Base-by-base conservation (phyloP, 2,329 filamentous ascomycete genomes). In the Xylariaceae sp. region DNA sequence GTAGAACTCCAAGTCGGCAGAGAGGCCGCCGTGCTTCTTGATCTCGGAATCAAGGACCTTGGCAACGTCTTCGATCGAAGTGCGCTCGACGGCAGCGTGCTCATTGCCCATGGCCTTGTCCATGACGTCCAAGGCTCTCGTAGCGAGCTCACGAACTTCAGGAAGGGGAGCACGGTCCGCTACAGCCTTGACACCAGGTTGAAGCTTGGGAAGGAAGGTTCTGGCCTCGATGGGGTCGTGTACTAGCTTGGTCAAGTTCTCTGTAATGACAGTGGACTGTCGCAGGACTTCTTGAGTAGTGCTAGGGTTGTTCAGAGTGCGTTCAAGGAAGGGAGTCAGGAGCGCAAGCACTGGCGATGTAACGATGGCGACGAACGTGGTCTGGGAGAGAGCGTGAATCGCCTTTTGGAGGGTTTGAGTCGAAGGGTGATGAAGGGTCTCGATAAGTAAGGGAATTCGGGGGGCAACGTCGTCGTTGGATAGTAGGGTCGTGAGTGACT, bases 191-290 rank as follows among this genome's bases (percentile, higher is more conserved):
- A 99, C 89, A 83, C 94, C 94, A 49, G 94, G 94, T 71, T 90
- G 89, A 55, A 99, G 81, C 77, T 96, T 97, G 55, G 94, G 94
- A 72, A 99, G 77, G 82, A 99, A 99, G 58, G 90, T 90, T 66
- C 94, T 85, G 39, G 94, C 94, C 79, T 99, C 94, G 61, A 96
- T 86, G 11, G 94, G 94, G 73, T 88, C 92, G 75, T 99, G 94
- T 34, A 99, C 94, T 37, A 99, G 86, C 80, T 96, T 97, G 62
- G 94, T 99, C 78, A 99, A 80, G 78, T 99, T 99, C 78, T 99
- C 94, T 17, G 94, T 89, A 55, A 99, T 95, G 57, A 99, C 92
- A 35, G 96, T 92, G 2, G 94, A 96, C 77, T 97, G 93, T 62
- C 94, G 88, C 58, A 97, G 82, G 18, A 97, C 92, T 77, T 99